Percentiles rank a stretch among this genome's conserved stretches.
Conservation (phyloP, 1,284 basidiomycete species). For the Boletus sp. region DNA sequence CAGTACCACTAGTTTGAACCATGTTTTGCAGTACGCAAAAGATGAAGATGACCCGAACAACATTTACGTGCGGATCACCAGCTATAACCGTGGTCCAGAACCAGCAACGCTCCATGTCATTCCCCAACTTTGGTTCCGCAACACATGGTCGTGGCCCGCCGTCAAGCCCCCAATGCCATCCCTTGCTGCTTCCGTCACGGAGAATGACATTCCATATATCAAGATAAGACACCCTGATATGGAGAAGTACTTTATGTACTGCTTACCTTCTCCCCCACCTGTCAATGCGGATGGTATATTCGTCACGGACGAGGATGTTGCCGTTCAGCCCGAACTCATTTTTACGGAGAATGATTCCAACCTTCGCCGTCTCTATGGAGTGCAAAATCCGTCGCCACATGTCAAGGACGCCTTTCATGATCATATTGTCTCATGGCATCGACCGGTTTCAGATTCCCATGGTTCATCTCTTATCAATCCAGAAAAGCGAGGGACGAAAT, state of each 20-base stretch:
- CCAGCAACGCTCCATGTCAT: slow-evolving; percentile 93
- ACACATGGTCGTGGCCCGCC: slow-evolving; percentile 94
- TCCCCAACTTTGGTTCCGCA: slow-evolving; percentile 95
- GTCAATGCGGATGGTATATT: slow-evolving; percentile 67
- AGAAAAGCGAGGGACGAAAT: slow-evolving; percentile 85
- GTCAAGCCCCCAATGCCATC: slow-evolving; percentile 78
- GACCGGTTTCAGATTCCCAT: slow-evolving; percentile 39
- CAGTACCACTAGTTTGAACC: background rate
- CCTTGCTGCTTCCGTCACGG: slow-evolving; percentile 53
- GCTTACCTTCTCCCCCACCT: slow-evolving; percentile 87
- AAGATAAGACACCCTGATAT: slow-evolving; percentile 72
- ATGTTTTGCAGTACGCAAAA: slow-evolving; percentile 79
- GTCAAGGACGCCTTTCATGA: slow-evolving; percentile 99
- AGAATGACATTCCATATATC: slow-evolving; percentile 59
- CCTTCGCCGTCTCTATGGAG: slow-evolving; percentile 86
- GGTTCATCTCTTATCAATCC: slow-evolving; percentile 77
- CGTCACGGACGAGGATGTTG: slow-evolving; percentile 59
- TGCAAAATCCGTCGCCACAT: slow-evolving; percentile 76
- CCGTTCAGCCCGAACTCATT: slow-evolving; percentile 77
- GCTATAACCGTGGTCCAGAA: slow-evolving; percentile 96
- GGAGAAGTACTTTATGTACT: slow-evolving; percentile 80
- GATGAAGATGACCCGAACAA: slow-evolving; percentile 89
- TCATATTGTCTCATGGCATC: slow-evolving; percentile 85
- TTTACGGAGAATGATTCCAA: slow-evolving; percentile 99
- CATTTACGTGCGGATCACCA: slow-evolving; percentile 89